These are phyloP conservation scores for Cercospora citrullina DNA, from an alignment of 2,329 filamentous ascomycete species.

Conservation along the genomic window DNA sequence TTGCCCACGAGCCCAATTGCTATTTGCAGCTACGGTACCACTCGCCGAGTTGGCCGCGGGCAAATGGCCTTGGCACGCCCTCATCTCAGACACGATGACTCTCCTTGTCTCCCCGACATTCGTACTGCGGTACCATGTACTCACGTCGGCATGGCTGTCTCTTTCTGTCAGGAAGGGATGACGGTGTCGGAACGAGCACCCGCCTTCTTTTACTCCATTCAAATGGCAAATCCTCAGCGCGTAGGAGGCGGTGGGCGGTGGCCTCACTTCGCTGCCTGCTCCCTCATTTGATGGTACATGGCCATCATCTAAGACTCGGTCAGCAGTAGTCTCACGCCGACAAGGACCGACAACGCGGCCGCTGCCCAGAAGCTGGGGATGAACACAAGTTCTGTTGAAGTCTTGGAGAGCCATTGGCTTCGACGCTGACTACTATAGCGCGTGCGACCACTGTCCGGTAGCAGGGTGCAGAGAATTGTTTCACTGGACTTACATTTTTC, in stretches of 20 bases:
- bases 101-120: background rate
- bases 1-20: constrained; percentile 9
- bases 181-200: constrained; percentile 1
- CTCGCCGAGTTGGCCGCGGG: constrained; percentile 6
- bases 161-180: background rate
- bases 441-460: background rate
- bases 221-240: background rate
- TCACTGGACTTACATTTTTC: constrained; percentile 32
- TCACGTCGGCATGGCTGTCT: constrained; percentile 8
- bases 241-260: background rate
- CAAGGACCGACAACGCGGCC: background rate
- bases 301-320: constrained; percentile 11
- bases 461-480: background rate
- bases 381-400: background rate
- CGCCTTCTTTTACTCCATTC: constrained; percentile 14
- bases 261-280: background rate
- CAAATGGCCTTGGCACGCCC: constrained; percentile 7
- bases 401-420: background rate
- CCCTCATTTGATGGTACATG: constrained; percentile 14
- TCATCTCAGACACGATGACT: background rate
- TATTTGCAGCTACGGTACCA: constrained; percentile 5
- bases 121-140: constrained; percentile 7
- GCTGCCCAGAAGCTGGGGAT: background rate
- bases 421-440: background rate
- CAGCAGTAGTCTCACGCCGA: constrained; percentile 9